These are phyloP conservation scores for Obba rivulosa DNA, from an alignment of 768 basidiomycete species.

Conservation along the genomic window DNA sequence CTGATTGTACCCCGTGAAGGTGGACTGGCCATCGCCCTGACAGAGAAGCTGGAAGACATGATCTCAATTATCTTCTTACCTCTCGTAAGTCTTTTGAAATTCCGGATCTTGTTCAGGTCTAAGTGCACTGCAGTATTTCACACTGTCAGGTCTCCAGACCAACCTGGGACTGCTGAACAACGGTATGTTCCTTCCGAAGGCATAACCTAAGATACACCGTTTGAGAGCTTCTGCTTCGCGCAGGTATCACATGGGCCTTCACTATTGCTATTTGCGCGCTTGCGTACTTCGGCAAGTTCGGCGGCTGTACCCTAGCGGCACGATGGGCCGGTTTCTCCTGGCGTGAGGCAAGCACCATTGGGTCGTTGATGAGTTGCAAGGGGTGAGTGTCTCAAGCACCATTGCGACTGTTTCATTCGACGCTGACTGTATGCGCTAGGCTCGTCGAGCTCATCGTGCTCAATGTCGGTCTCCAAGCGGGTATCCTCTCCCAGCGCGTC, in stretches of 20 bases:
- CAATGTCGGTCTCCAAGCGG: conserved; percentile 83
- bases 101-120: not conserved
- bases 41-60: conserved; percentile 96
- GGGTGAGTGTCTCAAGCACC: conserved; percentile 44
- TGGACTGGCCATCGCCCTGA: conserved; percentile 80
- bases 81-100: conserved; percentile 41
- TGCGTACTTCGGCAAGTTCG: conserved; percentile 87
- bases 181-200: conserved; percentile 32
- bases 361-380: conserved; percentile 94
- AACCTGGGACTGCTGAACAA: conserved; percentile 79
- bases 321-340: conserved; percentile 62
- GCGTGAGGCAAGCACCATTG: conserved; percentile 81
- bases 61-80: conserved; percentile 87
- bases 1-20: conserved; percentile 84
- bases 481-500: conserved; percentile 64
- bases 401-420: not conserved
- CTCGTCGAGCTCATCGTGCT: conserved; percentile 93
- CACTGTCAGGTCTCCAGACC: conserved; percentile 85
- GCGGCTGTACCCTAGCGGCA: conserved; percentile 74
- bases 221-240: too few species aligned
- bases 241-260: conserved; percentile 84
- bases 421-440: conserved; percentile 27
- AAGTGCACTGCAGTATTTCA: conserved; percentile 67
- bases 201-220: too few species aligned
- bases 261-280: conserved; percentile 72